These are phyloP conservation scores for Eucalyptus pauciflora DNA, from an alignment of 345 rosid species.

Conservation along the genomic window DNA sequence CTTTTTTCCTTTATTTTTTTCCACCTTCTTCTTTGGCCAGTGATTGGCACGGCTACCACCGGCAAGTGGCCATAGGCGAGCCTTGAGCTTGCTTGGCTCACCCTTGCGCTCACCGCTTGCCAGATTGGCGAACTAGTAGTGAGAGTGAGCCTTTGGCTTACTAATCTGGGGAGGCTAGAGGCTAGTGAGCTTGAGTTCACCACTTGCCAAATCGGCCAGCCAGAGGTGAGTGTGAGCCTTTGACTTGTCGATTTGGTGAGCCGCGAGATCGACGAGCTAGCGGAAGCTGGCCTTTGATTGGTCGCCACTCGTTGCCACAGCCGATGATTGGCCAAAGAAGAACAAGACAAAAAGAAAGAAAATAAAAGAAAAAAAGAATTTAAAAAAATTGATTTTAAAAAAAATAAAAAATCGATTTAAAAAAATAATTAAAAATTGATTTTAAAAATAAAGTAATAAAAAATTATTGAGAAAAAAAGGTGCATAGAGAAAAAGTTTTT, in stretches of 20 bases:
- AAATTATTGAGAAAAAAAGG: too few relatives aligned
- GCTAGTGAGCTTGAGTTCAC: accelerated
- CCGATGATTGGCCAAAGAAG: accelerated
- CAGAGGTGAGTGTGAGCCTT: accelerated
- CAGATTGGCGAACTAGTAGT: accelerated
- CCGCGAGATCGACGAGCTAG: accelerated
- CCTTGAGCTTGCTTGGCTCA: too few relatives aligned
- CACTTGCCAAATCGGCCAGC: accelerated
- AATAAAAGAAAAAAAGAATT: too few relatives aligned
- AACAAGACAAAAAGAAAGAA: too few relatives aligned
- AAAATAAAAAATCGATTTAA: accelerated
- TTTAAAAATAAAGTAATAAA: too few relatives aligned
- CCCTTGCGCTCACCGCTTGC: accelerated
- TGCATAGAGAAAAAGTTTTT: too few relatives aligned
- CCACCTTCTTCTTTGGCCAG: too few relatives aligned
- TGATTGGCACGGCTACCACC: accelerated
- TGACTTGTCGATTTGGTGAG: accelerated
- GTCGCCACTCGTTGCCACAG: accelerated
- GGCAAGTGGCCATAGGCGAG: too few relatives aligned
- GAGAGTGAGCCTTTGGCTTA: too few relatives aligned
- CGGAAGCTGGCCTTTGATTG: accelerated
- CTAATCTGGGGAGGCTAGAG: accelerated
- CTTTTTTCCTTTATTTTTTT: too few relatives aligned
- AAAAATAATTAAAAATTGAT: too few relatives aligned
- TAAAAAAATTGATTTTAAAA: too few relatives aligned